Conservation (phyloP, 768 basidiomycete species). For the Amanita polypyramis region DNA sequence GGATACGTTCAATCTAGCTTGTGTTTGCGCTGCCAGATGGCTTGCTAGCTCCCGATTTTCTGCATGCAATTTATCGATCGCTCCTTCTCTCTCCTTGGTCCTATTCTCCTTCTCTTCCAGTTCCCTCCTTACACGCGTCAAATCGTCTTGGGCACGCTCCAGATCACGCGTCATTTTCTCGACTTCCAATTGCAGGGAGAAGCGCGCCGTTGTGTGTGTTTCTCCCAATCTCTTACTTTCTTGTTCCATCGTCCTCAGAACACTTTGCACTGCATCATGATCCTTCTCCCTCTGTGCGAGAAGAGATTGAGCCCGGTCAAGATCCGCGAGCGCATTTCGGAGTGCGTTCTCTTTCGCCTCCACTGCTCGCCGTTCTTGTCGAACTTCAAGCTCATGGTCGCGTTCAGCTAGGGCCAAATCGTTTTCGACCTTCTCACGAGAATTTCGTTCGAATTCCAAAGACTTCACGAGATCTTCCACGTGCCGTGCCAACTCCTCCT, state of each 20-base stretch:
- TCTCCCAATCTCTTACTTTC: constrained; percentile 79
- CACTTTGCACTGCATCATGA: constrained; percentile 58
- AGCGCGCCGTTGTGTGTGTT: constrained; percentile 70
- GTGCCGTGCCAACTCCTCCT: constrained; percentile 70
- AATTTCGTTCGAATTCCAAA: constrained; percentile 45
- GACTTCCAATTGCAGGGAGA: constrained; percentile 83
- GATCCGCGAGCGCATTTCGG: constrained; percentile 50
- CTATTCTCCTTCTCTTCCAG: constrained; percentile 55
- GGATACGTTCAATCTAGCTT: constrained; percentile 73
- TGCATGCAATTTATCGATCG: constrained; percentile 64
- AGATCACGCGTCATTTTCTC: constrained; percentile 82
- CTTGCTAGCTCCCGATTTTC: constrained; percentile 75
- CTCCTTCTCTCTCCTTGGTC: constrained; percentile 58
- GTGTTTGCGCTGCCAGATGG: constrained; percentile 77
- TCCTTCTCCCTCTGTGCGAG: constrained; percentile 70
- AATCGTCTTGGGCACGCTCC: constrained; percentile 69
- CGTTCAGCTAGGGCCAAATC: constrained; percentile 49
- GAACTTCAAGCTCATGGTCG: constrained; percentile 50
- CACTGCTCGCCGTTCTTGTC: constrained; percentile 49
- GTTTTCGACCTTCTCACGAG: constrained; percentile 41
- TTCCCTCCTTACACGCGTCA: constrained; percentile 60
- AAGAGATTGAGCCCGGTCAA: constrained; percentile 50
- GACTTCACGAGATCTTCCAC: constrained; percentile 63
- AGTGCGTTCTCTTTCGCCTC: constrained; percentile 66
- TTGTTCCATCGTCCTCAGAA: constrained; percentile 59